Conservation (phyloP, 2,329 filamentous ascomycete genomes). For the Xylaria sp. region DNA sequence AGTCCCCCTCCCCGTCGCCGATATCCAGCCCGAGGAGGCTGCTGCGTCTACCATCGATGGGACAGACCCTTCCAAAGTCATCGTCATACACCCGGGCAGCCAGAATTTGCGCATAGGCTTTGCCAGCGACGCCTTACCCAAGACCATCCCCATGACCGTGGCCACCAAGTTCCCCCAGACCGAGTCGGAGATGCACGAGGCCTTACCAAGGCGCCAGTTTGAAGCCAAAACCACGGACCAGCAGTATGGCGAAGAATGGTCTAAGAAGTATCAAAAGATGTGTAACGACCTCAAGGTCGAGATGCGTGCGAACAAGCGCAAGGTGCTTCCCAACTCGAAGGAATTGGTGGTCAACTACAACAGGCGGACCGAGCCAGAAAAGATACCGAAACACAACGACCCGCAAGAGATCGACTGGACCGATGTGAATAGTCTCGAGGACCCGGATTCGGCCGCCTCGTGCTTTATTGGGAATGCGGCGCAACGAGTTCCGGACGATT, state of each 20-base stretch:
- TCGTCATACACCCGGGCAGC: slow-evolving; percentile 94
- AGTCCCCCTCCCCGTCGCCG: slow-evolving; percentile 68
- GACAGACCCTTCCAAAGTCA: slow-evolving; percentile 85
- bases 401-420: slow-evolving; percentile 96
- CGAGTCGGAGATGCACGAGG: slow-evolving; percentile 85
- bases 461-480: slow-evolving; percentile 87
- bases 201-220: slow-evolving; percentile 77
- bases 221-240: slow-evolving; percentile 75
- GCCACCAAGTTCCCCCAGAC: slow-evolving; percentile 81
- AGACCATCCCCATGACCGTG: slow-evolving; percentile 92
- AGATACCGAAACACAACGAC: slow-evolving; percentile 94
- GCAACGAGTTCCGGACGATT: slow-evolving; percentile 87
- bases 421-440: slow-evolving; percentile 74
- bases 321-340: slow-evolving; percentile 96
- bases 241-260: slow-evolving; percentile 86
- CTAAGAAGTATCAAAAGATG: slow-evolving; percentile 81
- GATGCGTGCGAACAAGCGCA: slow-evolving; percentile 93
- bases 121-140: slow-evolving; percentile 94
- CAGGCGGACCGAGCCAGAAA: slow-evolving; percentile 81
- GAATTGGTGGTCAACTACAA: slow-evolving; percentile 97
- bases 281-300: slow-evolving; percentile 86
- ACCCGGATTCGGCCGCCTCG: slow-evolving; percentile 68
- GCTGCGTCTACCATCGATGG: slow-evolving; percentile 68
- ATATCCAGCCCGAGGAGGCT: slow-evolving; percentile 68
- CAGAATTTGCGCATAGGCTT: slow-evolving; percentile 95